phyloP scores from a whole-genome alignment of 1,284 basidiomycete genomes.

The Schizophyllum commune region DNA sequence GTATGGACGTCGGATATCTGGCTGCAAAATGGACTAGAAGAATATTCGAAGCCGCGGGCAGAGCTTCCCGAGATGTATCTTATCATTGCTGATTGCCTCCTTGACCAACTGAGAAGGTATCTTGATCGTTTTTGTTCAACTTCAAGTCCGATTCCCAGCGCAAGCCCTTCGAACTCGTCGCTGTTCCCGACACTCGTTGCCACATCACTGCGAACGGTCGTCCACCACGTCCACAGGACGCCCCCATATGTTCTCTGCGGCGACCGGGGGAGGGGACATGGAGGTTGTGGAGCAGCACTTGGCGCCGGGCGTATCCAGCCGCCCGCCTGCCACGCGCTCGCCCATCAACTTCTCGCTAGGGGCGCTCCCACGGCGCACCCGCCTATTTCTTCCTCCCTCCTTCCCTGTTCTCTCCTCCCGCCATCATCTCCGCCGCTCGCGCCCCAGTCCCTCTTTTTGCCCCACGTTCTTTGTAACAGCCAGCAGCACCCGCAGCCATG shows the following conservation, averaged over 20 bases:
- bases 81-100: no score
- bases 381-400: conserved; percentile 7
- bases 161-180: no score
- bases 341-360: background rate
- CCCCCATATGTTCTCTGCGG: background rate
- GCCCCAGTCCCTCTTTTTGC: conserved; percentile 17
- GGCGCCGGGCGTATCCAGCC: background rate
- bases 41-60: no score
- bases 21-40: no score
- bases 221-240: background rate
- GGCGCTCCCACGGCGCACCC: background rate
- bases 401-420: background rate
- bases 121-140: no score
- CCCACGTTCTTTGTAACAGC: conserved; percentile 14
- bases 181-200: no score
- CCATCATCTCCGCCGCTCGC: background rate
- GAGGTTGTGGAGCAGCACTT: background rate
- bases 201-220: background rate
- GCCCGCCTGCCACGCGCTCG: background rate
- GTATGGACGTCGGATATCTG: no score
- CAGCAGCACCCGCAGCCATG: conserved; percentile 28
- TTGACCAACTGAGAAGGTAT: no score
- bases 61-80: no score
- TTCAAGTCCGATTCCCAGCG: no score
- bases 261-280: background rate